Conservation (phyloP, 2,329 filamentous ascomycete species). For the Pseudogymnoascus verrucosus region DNA sequence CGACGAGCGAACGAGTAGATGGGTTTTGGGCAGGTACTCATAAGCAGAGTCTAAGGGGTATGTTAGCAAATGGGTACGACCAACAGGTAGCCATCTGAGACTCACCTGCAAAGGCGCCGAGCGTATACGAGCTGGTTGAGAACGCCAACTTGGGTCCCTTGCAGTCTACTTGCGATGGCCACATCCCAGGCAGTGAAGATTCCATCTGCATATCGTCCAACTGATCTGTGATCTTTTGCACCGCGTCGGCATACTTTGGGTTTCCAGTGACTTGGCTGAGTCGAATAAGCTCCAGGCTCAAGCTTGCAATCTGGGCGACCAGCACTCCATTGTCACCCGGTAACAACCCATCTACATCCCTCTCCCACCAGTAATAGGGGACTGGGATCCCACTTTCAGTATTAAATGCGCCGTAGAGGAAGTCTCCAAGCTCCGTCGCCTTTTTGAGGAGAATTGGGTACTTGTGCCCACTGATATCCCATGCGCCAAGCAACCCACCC, state of each 20-base stretch:
- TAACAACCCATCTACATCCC: conserved; percentile 19
- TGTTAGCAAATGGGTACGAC: conserved; percentile 13
- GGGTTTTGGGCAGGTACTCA: conserved; percentile 55
- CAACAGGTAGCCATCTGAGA: neutral
- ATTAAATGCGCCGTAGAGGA: conserved; percentile 62
- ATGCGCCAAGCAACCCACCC: conserved; percentile 16
- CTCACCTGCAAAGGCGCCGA: conserved; percentile 39
- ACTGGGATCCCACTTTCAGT: conserved; percentile 87
- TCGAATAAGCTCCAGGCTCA: conserved; percentile 64
- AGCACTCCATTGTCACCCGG: conserved; percentile 10
- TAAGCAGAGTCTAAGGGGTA: conserved; percentile 41
- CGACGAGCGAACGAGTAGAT: conserved; percentile 49
- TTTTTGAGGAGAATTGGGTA: conserved; percentile 46
- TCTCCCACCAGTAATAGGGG: conserved; percentile 67
- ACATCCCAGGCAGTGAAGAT: conserved; percentile 69
- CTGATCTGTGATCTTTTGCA: conserved; percentile 63
- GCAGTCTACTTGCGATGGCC: conserved; percentile 58
- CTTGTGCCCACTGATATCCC: conserved; percentile 11
- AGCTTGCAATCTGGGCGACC: conserved; percentile 10
- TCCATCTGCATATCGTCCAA: conserved; percentile 60
- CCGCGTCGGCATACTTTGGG: conserved; percentile 65
- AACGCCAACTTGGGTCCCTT: conserved; percentile 37
- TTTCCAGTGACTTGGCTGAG: conserved; percentile 62
- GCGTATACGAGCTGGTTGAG: conserved; percentile 25
- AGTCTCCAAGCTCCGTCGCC: conserved; percentile 58